Conservation (phyloP, 2,329 filamentous ascomycete species). For the Metarhizium rileyi region DNA sequence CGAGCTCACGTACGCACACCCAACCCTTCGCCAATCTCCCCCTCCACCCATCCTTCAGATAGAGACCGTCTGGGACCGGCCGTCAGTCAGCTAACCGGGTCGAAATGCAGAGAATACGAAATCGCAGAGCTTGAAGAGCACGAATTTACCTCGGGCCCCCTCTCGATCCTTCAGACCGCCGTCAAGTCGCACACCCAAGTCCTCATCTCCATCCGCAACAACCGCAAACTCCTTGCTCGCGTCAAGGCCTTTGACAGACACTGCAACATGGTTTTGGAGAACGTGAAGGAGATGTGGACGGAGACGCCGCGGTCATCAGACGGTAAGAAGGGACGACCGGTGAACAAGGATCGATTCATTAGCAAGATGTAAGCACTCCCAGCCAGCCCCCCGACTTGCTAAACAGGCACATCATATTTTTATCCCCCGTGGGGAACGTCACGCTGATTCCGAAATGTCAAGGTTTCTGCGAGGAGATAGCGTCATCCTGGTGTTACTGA, state of each 20-base stretch:
- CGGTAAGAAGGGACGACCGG: conserved; percentile 79
- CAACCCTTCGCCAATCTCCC: conserved; percentile 8
- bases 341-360: conserved; percentile 98
- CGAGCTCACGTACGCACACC: conserved; percentile 72
- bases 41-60: conserved; percentile 10
- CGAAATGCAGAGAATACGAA: conserved; percentile 68
- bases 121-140: conserved; percentile 60
- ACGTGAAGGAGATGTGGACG: conserved; percentile 97
- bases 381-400: neutral
- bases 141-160: conserved; percentile 42
- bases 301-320: conserved; percentile 76
- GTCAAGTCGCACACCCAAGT: conserved; percentile 93
- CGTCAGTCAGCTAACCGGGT: conserved; percentile 4
- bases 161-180: conserved; percentile 94
- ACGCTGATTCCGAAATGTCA: conserved; percentile 2
- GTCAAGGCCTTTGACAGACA: conserved; percentile 98
- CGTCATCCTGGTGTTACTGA: conserved; percentile 78
- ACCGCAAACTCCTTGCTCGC: conserved; percentile 91
- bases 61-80: conserved; percentile 8
- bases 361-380: conserved; percentile 72
- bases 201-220: conserved; percentile 94
- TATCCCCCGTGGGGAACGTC: neutral
- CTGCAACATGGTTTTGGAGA: conserved; percentile 98
- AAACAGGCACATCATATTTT: too few species aligned
- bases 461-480: conserved; percentile 83